Base-by-base conservation (phyloP, 148 eudicot genomes). In the Silene conica region DNA sequence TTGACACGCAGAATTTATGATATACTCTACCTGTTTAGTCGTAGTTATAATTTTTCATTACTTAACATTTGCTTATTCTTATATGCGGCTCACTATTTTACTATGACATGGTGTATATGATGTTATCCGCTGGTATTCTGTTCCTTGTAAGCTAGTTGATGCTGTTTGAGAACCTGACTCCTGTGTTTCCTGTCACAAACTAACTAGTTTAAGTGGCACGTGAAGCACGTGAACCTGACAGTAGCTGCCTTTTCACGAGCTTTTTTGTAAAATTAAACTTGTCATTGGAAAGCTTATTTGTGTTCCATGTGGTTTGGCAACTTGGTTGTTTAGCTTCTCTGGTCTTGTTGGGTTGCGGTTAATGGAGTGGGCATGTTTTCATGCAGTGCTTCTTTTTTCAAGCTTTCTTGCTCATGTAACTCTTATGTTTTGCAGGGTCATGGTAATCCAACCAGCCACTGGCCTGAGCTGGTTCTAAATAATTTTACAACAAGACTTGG, bases 361-460 rank as follows among this genome's bases (percentile, higher is more conserved):
- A 10, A 43, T 67, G 68, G 12, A 18, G 41, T 38, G 70, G 9
- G 69, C 19, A 16, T 18, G 21, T 34, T 34, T 15, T 18, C 2
- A 69, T 57, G 1, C 16, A 67, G n/a, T 22, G 31, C 4, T 50
- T 25, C 55, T 22, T 48, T 48, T 23, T n/a, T 50, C n/a, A 74
- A 2, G 63, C 58, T 19, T 67, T 11, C 67, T 3, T 80, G 69
- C 73, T 75, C 19, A 67, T 13, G 22, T 20, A 18, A 25, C 31
- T 28, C 0, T 55, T 54, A 16, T 74, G 23, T 78, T 69, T 45
- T 79, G 81, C 93, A 94, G 98, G 89, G 87, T 83, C 98, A 94
- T 84, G 98, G 97, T 80, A 94, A 91, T 71, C 98, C 98, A 20
- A 94, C 98, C 72, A 82, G 86, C 77, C 98, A 94, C 72, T 73